Percentiles rank a stretch among this genome's conserved stretches.
These are phyloP conservation scores for Mesembryanthemum crystallinum DNA, from an alignment of 148 eudicot genomes.

Conservation along the genomic window DNA sequence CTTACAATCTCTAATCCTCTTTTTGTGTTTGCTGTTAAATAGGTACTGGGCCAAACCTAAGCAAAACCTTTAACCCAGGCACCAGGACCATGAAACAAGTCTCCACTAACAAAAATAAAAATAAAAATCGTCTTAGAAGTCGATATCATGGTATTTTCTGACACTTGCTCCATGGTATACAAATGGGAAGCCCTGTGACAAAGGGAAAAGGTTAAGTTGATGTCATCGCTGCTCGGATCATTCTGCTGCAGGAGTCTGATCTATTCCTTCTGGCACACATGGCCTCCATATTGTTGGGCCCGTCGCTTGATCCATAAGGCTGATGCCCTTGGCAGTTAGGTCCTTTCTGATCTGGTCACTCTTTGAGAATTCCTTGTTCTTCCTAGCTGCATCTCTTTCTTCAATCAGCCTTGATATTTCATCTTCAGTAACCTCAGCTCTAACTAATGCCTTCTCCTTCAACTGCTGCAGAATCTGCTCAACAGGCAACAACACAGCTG, in stretches of 20 bases:
- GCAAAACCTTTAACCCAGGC: background rate
- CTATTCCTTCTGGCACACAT: constrained; percentile 42
- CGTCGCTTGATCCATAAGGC: constrained; percentile 67
- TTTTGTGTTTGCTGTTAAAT: background rate
- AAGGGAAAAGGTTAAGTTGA: background rate
- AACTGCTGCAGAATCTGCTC: constrained; percentile 65
- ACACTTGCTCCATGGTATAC: background rate
- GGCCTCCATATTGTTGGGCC: constrained; percentile 78
- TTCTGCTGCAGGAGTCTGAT: constrained; percentile 13
- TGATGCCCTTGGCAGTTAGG: constrained; percentile 63
- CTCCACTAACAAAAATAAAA: background rate
- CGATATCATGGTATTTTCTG: background rate
- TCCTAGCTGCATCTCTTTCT: constrained; percentile 61
- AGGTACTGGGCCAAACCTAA: background rate
- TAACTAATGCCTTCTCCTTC: constrained; percentile 71
- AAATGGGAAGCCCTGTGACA: background rate
- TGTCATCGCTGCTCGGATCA: background rate
- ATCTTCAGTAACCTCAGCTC: constrained; percentile 69
- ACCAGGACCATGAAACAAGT: background rate
- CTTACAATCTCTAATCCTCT: background rate
- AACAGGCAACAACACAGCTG: background rate
- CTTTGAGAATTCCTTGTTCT: constrained; percentile 58
- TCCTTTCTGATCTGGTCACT: constrained; percentile 64
- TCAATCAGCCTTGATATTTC: constrained; percentile 44
- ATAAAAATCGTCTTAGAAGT: background rate